Percentiles rank a stretch among this genome's conserved stretches.
phyloP scores from a whole-genome alignment of 768 basidiomycete species.

The Trametes villosa region DNA sequence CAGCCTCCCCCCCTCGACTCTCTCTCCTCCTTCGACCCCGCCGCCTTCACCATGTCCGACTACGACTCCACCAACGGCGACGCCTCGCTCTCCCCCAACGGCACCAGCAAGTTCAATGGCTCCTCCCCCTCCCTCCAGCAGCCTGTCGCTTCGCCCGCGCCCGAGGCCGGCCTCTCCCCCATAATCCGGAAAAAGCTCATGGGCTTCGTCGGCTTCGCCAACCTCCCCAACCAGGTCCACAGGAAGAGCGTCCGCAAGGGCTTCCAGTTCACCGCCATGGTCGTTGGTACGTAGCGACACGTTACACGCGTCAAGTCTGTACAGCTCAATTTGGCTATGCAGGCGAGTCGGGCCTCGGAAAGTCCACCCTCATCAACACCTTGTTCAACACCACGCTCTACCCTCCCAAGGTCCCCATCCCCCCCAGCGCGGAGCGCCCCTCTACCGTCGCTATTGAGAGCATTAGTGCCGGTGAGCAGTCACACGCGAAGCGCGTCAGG shows the following conservation, averaged over 20 bases:
- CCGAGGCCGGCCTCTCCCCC: slow-evolving; percentile 37
- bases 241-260: slow-evolving; percentile 98
- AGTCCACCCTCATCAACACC: slow-evolving; percentile 98
- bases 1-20: slow-evolving; percentile 28
- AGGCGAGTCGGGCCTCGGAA: slow-evolving; percentile 98
- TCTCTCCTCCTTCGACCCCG: slow-evolving; percentile 26
- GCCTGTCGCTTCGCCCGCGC: slow-evolving; percentile 24
- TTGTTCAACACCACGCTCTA: slow-evolving; percentile 97
- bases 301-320: slow-evolving; percentile 24
- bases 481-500: not conserved
- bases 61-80: slow-evolving; percentile 72
- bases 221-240: slow-evolving; percentile 99
- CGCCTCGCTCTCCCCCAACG: slow-evolving; percentile 57
- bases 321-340: slow-evolving; percentile 13
- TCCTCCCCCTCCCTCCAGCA: slow-evolving; percentile 60
- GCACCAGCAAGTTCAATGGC: slow-evolving; percentile 62
- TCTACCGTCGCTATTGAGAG: slow-evolving; percentile 98
- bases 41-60: slow-evolving; percentile 64
- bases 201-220: slow-evolving; percentile 96
- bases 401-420: slow-evolving; percentile 81
- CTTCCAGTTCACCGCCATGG: slow-evolving; percentile 99
- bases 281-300: slow-evolving; percentile 78
- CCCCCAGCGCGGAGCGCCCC: slow-evolving; percentile 84
- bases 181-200: slow-evolving; percentile 88
- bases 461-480: slow-evolving; percentile 85